phyloP scores from a whole-genome alignment of 352 stramenopile species.

The Pythium rhizo-oryzae region DNA sequence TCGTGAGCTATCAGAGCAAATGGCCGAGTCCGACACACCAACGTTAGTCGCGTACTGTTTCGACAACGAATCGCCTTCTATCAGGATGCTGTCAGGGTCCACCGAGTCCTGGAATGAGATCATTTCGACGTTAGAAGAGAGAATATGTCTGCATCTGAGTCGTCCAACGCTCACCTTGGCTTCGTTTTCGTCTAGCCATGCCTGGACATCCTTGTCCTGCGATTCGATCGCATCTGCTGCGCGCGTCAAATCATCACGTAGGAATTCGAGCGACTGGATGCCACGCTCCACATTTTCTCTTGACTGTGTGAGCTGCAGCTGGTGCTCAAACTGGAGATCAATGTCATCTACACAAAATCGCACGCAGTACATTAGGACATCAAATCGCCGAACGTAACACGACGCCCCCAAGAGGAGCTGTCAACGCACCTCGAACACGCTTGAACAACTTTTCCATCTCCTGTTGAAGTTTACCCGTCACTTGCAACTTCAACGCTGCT shows the following conservation, averaged over 20 bases:
- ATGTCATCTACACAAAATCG: constrained; percentile 52
- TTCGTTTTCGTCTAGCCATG: constrained; percentile 81
- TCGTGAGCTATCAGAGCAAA: not conserved
- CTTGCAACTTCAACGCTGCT: constrained; percentile 62
- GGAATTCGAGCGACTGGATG: constrained; percentile 69
- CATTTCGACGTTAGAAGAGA: no score
- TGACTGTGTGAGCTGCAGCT: constrained; percentile 81
- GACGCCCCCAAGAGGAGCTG: no score
- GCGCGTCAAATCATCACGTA: constrained; percentile 67
- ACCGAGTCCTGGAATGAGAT: constrained; percentile 47
- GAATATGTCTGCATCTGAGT: not conserved
- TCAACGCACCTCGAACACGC: constrained; percentile 60
- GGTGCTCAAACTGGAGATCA: constrained; percentile 86
- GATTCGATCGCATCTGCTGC: constrained; percentile 52
- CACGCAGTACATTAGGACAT: no score
- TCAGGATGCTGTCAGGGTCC: constrained; percentile 78
- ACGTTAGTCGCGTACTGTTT: constrained; percentile 70
- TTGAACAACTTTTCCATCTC: constrained; percentile 80
- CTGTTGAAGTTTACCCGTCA: constrained; percentile 81
- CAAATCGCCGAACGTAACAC: no score
- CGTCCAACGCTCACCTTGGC: constrained; percentile 38
- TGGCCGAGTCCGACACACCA: not conserved
- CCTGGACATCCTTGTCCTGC: constrained; percentile 61
- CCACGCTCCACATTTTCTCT: constrained; percentile 75
- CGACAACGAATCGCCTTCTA: constrained; percentile 73